Evolutionary conservation across 192 early-diverging fungal genomes (phyloP).

Genomic region (Coemansia sp.): DNA sequence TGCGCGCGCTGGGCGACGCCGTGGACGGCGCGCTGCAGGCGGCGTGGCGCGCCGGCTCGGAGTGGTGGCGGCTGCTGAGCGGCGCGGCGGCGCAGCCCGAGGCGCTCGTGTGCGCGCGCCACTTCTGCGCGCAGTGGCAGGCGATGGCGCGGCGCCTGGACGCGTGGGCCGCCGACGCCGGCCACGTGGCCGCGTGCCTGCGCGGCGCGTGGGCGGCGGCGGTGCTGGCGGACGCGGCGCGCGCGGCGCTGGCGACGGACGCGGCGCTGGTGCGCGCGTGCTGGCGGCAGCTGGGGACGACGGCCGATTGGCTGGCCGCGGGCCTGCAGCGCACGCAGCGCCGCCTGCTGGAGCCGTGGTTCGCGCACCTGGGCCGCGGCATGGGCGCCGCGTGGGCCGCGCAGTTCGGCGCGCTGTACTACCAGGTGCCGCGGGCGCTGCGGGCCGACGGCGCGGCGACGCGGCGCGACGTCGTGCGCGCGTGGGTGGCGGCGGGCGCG

Average conservation of each 20-base stretch:
- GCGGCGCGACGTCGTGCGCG: constrained; percentile 31
- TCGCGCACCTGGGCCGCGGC: constrained; percentile 12
- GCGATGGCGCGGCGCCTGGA: constrained; percentile 14
- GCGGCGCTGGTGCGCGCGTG: constrained; percentile 23
- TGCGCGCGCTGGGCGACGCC: constrained; percentile 2
- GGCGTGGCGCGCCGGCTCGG: constrained; percentile 31
- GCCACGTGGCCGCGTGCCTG: constrained; percentile 20
- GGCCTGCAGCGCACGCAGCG: constrained; percentile 5
- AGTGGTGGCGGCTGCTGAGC: constrained; percentile 48
- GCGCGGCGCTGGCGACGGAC: neutral
- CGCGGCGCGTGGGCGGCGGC: constrained; percentile 32
- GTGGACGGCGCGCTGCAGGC: constrained; percentile 12
- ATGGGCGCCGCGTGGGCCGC: constrained; percentile 24
- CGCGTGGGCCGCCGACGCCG: constrained; percentile 12
- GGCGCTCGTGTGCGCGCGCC: constrained; percentile 10
- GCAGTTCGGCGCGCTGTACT: constrained; percentile 32
- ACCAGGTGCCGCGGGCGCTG: constrained; percentile 11
- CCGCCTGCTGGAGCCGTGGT: constrained; percentile 32
- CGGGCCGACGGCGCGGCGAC: constrained; percentile 17
- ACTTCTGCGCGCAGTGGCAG: constrained; percentile 26
- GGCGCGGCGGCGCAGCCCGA: constrained; percentile 27
- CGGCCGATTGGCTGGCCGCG: neutral
- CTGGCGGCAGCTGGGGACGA: constrained; percentile 17
- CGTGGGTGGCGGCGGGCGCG: constrained; percentile 16
- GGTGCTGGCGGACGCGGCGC: constrained; percentile 14